Conservation (phyloP, 148 eudicot genomes). For the Hydrangea macrophylla region DNA sequence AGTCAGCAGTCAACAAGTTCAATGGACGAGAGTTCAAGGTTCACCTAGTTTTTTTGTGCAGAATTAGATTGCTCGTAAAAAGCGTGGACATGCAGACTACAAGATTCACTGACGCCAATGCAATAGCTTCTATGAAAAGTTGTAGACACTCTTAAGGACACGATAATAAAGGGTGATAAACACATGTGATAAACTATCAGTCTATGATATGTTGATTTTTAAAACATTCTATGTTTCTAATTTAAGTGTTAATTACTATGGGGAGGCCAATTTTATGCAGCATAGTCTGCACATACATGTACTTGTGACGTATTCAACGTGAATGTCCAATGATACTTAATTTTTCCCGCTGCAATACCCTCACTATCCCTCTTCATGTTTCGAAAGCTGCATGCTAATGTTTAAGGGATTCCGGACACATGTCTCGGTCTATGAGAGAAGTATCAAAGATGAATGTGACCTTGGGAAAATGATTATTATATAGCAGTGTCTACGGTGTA, state of each 20-base stretch:
- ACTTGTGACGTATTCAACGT: not conserved
- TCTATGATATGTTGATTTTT: not conserved
- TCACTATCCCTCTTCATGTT: not conserved
- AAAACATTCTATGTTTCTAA: not conserved
- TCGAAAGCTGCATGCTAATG: no score
- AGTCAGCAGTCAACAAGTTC: not conserved
- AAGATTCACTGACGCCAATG: not conserved
- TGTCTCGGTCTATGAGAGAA: not conserved
- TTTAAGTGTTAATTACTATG: not conserved
- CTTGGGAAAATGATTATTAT: no score
- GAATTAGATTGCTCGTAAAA: not conserved
- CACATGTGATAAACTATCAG: not conserved
- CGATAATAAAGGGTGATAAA: not conserved
- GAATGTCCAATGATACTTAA: not conserved
- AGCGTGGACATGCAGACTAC: not conserved
- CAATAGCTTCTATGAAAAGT: not conserved
- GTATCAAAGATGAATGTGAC: not conserved
- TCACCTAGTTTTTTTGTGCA: not conserved
- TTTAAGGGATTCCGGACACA: not conserved
- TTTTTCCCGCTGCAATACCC: not conserved
- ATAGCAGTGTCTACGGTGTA: no score
- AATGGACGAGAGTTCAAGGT: not conserved
- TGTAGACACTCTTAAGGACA: no score
- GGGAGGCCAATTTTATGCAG: not conserved
- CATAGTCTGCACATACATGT: not conserved